Conservation (phyloP, 177 flowering plant genomes). For the Vitis hybrid region DNA sequence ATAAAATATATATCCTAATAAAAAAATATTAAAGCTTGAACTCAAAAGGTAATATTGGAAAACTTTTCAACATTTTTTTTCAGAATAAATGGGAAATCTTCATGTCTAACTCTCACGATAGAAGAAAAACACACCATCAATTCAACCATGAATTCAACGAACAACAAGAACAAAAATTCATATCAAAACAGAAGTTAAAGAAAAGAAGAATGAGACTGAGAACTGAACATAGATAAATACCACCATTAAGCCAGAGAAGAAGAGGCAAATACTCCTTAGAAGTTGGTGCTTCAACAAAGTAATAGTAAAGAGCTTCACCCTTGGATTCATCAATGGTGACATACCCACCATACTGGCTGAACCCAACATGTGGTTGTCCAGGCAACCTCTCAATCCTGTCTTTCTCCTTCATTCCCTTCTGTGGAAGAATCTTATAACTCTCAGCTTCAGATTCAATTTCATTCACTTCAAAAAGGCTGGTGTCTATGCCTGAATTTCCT, state of each 20-base stretch:
- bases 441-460: neutral
- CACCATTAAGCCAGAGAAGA: slow-evolving; percentile 66
- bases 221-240: slow-evolving; percentile 19
- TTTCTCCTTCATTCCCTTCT: slow-evolving; percentile 34
- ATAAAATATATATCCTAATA: no score
- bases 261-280: slow-evolving; percentile 31
- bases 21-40: no score
- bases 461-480: slow-evolving; percentile 8
- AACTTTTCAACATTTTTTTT: no score
- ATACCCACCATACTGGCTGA: slow-evolving; percentile 51
- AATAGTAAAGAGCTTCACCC: slow-evolving; percentile 47
- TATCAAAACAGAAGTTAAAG: neutral
- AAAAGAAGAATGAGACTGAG: neutral
- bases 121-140: no score
- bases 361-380: slow-evolving; percentile 40
- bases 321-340: slow-evolving; percentile 38
- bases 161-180: neutral
- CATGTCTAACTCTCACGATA: no score
- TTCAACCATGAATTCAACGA: no score
- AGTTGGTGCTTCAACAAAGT: slow-evolving; percentile 36
- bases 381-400: slow-evolving; percentile 42
- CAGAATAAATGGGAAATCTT: no score
- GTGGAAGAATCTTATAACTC: slow-evolving; percentile 2
- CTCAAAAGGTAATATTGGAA: no score
- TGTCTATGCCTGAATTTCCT: slow-evolving; percentile 11